Conservation (phyloP, 768 basidiomycete species). For the Guyanaporus albipodus region DNA sequence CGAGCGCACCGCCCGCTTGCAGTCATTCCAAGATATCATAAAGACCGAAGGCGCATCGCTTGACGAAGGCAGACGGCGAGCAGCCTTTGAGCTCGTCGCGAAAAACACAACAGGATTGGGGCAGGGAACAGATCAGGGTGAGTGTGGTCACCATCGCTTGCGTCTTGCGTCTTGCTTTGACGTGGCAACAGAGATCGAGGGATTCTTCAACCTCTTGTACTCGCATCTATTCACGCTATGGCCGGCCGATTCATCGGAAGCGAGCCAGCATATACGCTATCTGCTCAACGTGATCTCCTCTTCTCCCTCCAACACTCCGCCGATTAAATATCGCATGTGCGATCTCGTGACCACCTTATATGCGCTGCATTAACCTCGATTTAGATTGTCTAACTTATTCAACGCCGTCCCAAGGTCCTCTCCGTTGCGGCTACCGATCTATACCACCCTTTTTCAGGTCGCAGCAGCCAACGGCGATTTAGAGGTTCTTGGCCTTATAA, state of each 20-base stretch:
- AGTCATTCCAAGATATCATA: conserved; percentile 62
- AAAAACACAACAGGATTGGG: conserved; percentile 64
- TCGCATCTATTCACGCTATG: conserved; percentile 67
- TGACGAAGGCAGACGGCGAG: conserved; percentile 48
- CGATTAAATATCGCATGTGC: conserved; percentile 75
- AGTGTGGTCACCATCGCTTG: conserved; percentile 15
- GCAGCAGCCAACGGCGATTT: conserved; percentile 61
- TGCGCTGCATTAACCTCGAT: conserved; percentile 6
- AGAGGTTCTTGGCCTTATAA: conserved; percentile 55
- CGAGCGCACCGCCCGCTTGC: conserved; percentile 56
- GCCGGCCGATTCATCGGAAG: conserved; percentile 50
- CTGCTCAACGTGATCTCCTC: conserved; percentile 56
- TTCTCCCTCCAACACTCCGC: conserved; percentile 47
- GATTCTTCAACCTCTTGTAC: conserved; percentile 81
- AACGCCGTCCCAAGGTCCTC: conserved; percentile 70
- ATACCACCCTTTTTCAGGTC: conserved; percentile 55
- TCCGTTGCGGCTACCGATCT: conserved; percentile 58
- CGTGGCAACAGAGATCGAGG: conserved; percentile 62
- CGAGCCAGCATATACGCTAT: conserved; percentile 44
- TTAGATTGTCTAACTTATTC: conserved; percentile 77
- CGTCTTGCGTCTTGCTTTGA: conserved; percentile 9
- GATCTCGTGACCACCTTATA: not conserved
- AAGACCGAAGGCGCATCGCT: conserved; percentile 50
- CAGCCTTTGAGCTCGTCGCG: conserved; percentile 57
- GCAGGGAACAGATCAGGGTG: conserved; percentile 76